Conservation (phyloP, 305 asterid genomes). For the Fraxinus nigra region DNA sequence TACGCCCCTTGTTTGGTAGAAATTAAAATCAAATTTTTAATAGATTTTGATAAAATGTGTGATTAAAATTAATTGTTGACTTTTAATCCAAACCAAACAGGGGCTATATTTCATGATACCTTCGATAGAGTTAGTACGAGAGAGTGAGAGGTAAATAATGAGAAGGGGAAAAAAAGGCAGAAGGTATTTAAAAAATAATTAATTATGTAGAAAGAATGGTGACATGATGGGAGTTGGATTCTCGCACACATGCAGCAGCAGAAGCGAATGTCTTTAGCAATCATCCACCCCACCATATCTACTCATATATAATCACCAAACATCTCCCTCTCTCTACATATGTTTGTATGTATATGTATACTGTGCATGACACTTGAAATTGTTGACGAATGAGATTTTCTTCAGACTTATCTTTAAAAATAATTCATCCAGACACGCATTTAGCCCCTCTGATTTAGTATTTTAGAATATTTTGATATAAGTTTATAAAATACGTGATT, state of each 20-base stretch:
- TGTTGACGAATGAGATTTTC: not conserved
- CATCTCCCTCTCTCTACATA: not conserved
- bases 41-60: too few species aligned
- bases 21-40: too few species aligned
- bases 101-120: not conserved
- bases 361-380: not conserved
- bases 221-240: slow-evolving; percentile 60
- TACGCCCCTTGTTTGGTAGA: too few species aligned
- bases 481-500: too few species aligned
- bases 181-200: slow-evolving; percentile 22
- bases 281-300: slow-evolving; percentile 37
- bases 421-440: not conserved
- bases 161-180: slow-evolving; percentile 9
- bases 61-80: too few species aligned
- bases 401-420: not conserved
- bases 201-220: slow-evolving; percentile 48
- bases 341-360: not conserved
- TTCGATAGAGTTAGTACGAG: not conserved
- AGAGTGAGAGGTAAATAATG: slow-evolving; percentile 12
- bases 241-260: slow-evolving; percentile 47
- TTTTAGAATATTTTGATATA: too few species aligned
- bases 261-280: slow-evolving; percentile 44
- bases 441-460: not conserved
- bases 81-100: too few species aligned
- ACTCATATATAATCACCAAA: not conserved